These are phyloP conservation scores for Ascosphaera acerosa DNA, from an alignment of 2,329 filamentous ascomycete species.

Conservation along the genomic window DNA sequence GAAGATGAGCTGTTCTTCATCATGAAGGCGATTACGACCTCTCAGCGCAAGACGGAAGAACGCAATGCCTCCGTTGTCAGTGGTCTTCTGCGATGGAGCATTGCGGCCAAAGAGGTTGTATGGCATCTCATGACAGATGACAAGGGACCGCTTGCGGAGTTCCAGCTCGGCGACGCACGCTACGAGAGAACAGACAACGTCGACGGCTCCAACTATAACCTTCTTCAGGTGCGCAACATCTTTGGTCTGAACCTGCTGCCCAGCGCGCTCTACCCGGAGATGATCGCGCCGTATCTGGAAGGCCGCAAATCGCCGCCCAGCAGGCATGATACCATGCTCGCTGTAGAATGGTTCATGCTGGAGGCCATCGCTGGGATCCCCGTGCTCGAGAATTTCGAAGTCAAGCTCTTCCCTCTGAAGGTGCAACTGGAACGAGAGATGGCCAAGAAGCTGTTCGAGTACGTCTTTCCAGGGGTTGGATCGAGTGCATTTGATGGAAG, in stretches of 20 bases:
- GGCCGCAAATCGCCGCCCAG: constrained; percentile 28
- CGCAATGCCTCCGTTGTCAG: constrained; percentile 41
- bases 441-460: constrained; percentile 82
- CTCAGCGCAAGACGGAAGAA: constrained; percentile 64
- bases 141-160: constrained; percentile 68
- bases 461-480: constrained; percentile 76
- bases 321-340: constrained; percentile 56
- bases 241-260: constrained; percentile 73
- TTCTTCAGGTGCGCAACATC: constrained; percentile 67
- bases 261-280: constrained; percentile 82
- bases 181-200: constrained; percentile 94
- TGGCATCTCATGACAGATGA: constrained; percentile 87
- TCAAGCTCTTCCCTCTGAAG: constrained; percentile 77
- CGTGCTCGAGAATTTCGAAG: constrained; percentile 90
- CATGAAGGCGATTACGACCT: constrained; percentile 98
- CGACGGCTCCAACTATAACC: constrained; percentile 87
- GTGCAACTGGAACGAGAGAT: constrained; percentile 84
- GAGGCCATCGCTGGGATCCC: constrained; percentile 95
- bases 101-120: constrained; percentile 83
- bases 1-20: constrained; percentile 98
- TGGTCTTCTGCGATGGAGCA: constrained; percentile 70
- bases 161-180: constrained; percentile 72
- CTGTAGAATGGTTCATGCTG: constrained; percentile 93
- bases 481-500: constrained; percentile 24
- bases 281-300: constrained; percentile 75